These are phyloP conservation scores for Prunus mira DNA, from an alignment of 306 rosid genomes.

Conservation along the genomic window DNA sequence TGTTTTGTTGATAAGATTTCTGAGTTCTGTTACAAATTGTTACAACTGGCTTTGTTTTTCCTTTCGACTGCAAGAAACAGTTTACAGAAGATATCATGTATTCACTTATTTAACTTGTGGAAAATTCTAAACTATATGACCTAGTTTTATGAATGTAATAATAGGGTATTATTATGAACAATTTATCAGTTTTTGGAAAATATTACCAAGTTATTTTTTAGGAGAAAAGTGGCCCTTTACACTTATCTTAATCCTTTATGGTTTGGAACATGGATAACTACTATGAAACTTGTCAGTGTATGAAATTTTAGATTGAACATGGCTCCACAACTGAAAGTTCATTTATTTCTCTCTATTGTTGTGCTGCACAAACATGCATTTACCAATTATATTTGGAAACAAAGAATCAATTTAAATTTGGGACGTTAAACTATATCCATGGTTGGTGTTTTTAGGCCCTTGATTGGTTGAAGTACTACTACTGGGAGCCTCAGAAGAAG, in stretches of 20 bases:
- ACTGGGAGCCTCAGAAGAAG: constrained; percentile 93
- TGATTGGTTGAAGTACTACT: constrained; percentile 82
- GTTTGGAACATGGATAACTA: not conserved
- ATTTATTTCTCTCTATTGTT: not conserved
- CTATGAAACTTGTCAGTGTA: not conserved
- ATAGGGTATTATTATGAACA: not conserved
- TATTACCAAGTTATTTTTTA: not conserved
- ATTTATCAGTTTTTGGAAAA: not conserved
- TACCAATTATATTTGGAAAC: not conserved
- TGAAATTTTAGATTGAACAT: not conserved
- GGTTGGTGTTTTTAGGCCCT: constrained; percentile 68
- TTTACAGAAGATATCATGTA: not conserved
- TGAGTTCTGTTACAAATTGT: not conserved
- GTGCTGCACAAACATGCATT: not conserved
- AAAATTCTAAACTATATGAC: not conserved
- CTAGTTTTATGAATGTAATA: not conserved
- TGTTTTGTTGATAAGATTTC: not conserved
- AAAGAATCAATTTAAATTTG: not conserved
- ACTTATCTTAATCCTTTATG: not conserved
- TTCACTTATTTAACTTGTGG: not conserved
- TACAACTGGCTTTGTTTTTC: not conserved
- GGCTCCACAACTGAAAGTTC: not conserved
- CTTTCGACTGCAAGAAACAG: not conserved
- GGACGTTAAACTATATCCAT: not conserved
- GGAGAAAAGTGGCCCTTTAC: not conserved